A percentile compares a stretch with the other conserved stretches of the same genome.
These are phyloP conservation scores for Apiospora aurea DNA, from an alignment of 2,329 filamentous ascomycete species.

Conservation along the genomic window DNA sequence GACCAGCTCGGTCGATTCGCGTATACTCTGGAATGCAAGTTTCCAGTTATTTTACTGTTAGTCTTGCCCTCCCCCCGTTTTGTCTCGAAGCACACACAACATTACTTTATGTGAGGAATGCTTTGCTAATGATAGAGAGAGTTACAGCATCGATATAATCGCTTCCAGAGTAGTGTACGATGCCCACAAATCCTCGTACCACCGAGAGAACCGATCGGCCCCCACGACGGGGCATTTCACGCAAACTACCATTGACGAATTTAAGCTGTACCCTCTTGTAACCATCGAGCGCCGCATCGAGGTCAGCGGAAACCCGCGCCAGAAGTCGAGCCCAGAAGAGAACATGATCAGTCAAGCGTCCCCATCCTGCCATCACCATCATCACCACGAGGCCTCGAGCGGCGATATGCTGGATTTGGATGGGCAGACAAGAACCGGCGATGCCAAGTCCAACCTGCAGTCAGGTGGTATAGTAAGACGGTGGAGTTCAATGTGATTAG, in stretches of 20 bases:
- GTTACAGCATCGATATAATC: conserved; percentile 21
- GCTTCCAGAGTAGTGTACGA: conserved; percentile 20
- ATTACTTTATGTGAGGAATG: not conserved
- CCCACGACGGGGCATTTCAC: not conserved
- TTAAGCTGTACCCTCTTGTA: conserved; percentile 16
- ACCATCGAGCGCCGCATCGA: conserved; percentile 21
- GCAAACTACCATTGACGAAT: conserved; percentile 12
- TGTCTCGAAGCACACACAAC: not conserved
- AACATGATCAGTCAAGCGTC: not conserved
- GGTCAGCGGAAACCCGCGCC: not conserved
- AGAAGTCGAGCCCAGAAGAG: conserved; percentile 16
- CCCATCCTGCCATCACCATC: not conserved
- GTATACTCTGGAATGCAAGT: conserved; percentile 51
- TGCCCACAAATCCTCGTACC: not conserved
- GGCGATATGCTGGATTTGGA: not conserved
- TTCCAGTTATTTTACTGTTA: conserved; percentile 50
- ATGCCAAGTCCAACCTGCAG: not conserved
- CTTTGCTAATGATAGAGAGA: not conserved
- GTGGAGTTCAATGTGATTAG: conserved; percentile 21
- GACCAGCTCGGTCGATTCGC: conserved; percentile 50
- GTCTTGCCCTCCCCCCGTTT: conserved; percentile 27
- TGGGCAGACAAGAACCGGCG: not conserved
- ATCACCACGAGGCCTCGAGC: not conserved
- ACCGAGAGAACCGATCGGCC: not conserved
- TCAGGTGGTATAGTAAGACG: conserved; percentile 23